These are phyloP conservation scores for Trifolium subterraneum DNA, from an alignment of 306 rosid genomes.

Conservation along the genomic window DNA sequence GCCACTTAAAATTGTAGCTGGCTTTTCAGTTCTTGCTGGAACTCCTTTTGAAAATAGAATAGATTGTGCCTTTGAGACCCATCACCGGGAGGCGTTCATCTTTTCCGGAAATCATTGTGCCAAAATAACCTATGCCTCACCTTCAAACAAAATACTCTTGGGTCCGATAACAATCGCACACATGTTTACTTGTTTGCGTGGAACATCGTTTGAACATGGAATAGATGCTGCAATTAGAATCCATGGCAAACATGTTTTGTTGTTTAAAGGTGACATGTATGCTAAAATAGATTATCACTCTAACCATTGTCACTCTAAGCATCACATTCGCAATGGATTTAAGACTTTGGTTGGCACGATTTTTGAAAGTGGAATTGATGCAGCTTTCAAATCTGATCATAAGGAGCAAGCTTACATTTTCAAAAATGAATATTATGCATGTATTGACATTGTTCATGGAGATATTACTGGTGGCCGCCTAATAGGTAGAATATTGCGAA, in stretches of 20 bases:
- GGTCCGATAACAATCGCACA: neutral
- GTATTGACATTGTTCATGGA: neutral
- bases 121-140: neutral
- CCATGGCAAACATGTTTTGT: neutral
- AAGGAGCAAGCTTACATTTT: neutral
- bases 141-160: neutral
- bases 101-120: neutral
- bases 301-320: neutral
- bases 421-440: neutral
- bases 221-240: neutral
- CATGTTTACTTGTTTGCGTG: neutral
- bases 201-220: neutral
- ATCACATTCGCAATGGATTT: neutral
- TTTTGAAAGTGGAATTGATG: neutral
- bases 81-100: neutral
- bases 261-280: neutral
- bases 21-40: neutral
- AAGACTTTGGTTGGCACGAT: neutral
- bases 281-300: neutral
- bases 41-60: constrained; percentile 1
- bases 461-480: neutral
- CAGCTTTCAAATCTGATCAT: neutral
- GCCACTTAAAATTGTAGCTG: neutral
- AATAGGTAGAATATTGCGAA: neutral
- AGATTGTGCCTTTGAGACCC: neutral